Evolutionary conservation across 2,329 filamentous ascomycete species (phyloP), one percentile per base, ranked within the genome.

Genomic region (Cladosporium sphaerospermum): DNA sequence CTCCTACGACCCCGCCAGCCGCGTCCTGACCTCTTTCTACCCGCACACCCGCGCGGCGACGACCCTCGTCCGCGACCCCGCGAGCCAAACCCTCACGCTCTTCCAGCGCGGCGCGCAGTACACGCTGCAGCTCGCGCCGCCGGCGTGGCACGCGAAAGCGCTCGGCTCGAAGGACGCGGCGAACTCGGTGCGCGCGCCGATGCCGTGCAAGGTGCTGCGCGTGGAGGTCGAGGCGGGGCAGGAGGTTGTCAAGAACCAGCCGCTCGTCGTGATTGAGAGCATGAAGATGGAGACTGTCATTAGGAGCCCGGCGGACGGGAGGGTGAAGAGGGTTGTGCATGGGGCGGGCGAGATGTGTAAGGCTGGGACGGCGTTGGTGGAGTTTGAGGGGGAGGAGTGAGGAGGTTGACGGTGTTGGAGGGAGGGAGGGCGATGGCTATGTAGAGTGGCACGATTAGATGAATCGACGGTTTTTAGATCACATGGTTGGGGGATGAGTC

Each of bases 161-260:
- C 76, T 96, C 7, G 91, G 92, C 0, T 74, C 88, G 57, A 91
- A 89, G 68, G 89, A 95, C 64, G 79, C 80, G 0, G 78, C 84
- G 6, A 91, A 92, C 55, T 93, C 86, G 50, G 89, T 97, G 1
- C 78, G 88, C 19, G 89, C 93, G 18, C 93, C 93, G 0, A 99
- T 99, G 93, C 93, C 93, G 1, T 97, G 93, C 73, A 97, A 97
- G 74, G 86, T 99, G 23, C 73, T 99, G 57, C 83, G 89, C 59
- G 93, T 96, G 45, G 88, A 96, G 69, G 89, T 96, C 0, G 73
- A 78, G 28, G 89, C 89, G 61, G 93, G 93, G 0, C 83, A 95
- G 58, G 73, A 71, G 44, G 93, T 99, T 13, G 83, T 84, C 67
- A 95, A 92, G 73, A 91, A 92, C 43, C 84, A 92, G 54, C 83